Base-by-base conservation (phyloP, 1,139 yeast species). In the Suhomyces yuchorum region DNA sequence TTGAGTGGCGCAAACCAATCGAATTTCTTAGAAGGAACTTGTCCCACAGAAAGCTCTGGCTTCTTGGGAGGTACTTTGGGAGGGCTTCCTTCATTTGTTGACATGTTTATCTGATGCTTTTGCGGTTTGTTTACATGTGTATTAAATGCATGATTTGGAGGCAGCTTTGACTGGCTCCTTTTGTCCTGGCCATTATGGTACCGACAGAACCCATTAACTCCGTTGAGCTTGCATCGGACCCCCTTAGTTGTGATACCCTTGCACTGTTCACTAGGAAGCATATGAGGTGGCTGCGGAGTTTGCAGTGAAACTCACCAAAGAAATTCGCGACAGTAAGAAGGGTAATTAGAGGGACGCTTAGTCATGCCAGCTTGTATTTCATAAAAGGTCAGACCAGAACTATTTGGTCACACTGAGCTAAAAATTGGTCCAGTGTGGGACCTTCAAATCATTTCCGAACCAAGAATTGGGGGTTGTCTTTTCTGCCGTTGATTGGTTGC, bases 201-300 rank as follows among this genome's bases (percentile, higher is more conserved):
- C 24, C 57, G 61, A 48, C 76, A 72, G 51, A 57, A 67, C 0
- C 63, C 67, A 3, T 49, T 51, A 4, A 49, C 40, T 2, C 61
- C 54, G 7, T 42, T 49, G 32, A 64, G 58, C 43, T 65, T 66
- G 52, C 76, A 71, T 39, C 67, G 58, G 6, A 47, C 41, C 1
- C 75, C 75, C 47, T 63, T 66, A 8, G 51, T 51, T 3, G 76
- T 71, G 17, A 55, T 58, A 2, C 75, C 76, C 20, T 49, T 51
- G 48, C 76, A 71, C 53, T 69, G 75, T 23, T 35, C 42, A 11
- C 20, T n/a, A 9, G 32, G 40, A 26, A 35, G 18, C 47, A 44
- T 44, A 17, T 20, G 41, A 11, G 15, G 37, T 18, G 23, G 23
- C 18, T 18, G 37, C 37, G 14, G 6, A 8, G 3, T 20, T 20